A percentile compares a stretch with the other conserved stretches of the same genome.
These are phyloP conservation scores for Populus alba DNA, from an alignment of 345 rosid genomes.

Conservation along the genomic window DNA sequence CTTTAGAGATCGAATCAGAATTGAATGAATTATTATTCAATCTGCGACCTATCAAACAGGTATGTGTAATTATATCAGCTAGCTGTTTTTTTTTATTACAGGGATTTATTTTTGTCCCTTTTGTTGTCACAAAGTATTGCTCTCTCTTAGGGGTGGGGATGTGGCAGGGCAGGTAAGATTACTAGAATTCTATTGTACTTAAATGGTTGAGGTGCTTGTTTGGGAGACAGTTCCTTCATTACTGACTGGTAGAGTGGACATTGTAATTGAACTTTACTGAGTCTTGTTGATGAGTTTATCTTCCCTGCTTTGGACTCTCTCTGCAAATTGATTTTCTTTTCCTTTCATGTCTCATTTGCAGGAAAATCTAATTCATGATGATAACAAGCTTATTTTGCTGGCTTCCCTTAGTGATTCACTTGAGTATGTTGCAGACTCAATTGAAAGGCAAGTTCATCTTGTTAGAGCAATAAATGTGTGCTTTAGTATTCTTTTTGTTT, in stretches of 20 bases:
- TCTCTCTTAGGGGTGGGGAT: neutral
- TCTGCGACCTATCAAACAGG: constrained; percentile 89
- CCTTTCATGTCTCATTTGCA: constrained; percentile 28
- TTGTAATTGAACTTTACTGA: neutral
- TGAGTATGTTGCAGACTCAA: constrained; percentile 95
- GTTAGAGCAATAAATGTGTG: neutral
- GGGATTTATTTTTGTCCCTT: neutral
- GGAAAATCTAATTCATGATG: constrained; percentile 96
- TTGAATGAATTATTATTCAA: constrained; percentile 65
- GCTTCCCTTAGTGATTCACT: constrained; percentile 97
- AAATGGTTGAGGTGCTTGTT: neutral
- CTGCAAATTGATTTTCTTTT: neutral
- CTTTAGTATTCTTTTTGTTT: constrained; percentile 11
- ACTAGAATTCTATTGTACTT: neutral
- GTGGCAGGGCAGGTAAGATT: neutral
- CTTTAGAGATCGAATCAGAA: constrained; percentile 58
- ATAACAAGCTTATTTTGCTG: constrained; percentile 82
- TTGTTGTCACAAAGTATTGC: neutral
- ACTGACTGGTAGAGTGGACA: neutral
- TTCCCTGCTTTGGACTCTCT: neutral
- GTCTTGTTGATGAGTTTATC: neutral
- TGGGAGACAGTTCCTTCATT: neutral
- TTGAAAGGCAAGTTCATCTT: constrained; percentile 66
- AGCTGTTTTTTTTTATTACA: neutral
- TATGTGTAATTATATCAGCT: constrained; percentile 17